Evolutionary conservation across 2,329 filamentous ascomycete genomes (phyloP).

Genomic region (Pseudogymnoascus sp.): DNA sequence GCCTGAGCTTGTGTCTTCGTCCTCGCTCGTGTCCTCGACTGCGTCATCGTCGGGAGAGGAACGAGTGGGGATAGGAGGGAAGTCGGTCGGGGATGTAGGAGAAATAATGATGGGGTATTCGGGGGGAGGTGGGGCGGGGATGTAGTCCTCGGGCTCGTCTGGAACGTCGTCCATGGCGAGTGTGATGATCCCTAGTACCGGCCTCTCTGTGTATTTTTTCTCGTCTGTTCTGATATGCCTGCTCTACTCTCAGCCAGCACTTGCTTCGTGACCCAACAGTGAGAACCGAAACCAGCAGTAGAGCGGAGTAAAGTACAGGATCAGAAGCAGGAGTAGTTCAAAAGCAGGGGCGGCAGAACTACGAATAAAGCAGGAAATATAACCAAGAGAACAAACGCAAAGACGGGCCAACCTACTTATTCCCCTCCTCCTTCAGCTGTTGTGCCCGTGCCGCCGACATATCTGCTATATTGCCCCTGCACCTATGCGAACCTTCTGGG

Average conservation of each 20-base stretch:
- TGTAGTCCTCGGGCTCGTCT: not conserved
- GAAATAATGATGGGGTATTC: not conserved
- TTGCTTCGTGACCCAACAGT: not conserved
- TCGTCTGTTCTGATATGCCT: not conserved
- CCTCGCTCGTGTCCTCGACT: not conserved
- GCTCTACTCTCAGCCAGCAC: not conserved
- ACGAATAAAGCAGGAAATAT: not conserved
- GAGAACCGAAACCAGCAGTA: not conserved
- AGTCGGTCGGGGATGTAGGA: not conserved
- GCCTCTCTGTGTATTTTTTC: not conserved
- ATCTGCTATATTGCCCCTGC: not conserved
- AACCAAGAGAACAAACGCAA: not conserved
- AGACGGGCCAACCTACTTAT: slow-evolving; percentile 4
- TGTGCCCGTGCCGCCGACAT: not conserved
- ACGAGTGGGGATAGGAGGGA: not conserved
- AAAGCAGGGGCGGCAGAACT: not conserved
- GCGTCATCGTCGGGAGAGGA: not conserved
- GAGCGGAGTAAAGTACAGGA: not conserved
- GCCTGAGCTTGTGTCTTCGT: not conserved
- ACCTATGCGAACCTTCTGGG: not conserved
- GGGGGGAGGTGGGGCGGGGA: not conserved
- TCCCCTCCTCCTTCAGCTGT: slow-evolving; percentile 8
- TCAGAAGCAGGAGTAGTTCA: not conserved
- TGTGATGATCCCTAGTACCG: not conserved
- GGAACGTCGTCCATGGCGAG: not conserved